phyloP scores from a whole-genome alignment of 202 grass and related monocot species.

The Carex sylvatica region DNA sequence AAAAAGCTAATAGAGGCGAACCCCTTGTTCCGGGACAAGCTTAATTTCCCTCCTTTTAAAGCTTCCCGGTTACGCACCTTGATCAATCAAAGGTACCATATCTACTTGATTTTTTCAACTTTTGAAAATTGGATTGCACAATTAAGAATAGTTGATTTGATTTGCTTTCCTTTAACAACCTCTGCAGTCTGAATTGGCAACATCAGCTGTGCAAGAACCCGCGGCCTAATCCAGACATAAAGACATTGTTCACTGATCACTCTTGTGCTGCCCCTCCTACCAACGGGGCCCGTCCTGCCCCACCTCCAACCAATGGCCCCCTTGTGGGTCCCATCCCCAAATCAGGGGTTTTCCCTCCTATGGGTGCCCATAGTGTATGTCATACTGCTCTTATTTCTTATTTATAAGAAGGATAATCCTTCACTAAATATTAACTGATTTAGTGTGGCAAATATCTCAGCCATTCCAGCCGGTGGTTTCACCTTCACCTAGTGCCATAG shows the following conservation, averaged over 20 bases:
- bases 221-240: slow-evolving; percentile 96
- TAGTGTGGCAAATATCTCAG: slow-evolving; percentile 36
- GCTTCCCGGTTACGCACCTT: slow-evolving; percentile 88
- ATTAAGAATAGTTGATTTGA: not conserved
- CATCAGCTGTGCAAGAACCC: slow-evolving; percentile 99
- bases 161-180: slow-evolving; percentile 12
- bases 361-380: slow-evolving; percentile 89
- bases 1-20: slow-evolving; percentile 98
- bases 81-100: slow-evolving; percentile 81
- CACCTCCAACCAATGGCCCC: slow-evolving; percentile 75
- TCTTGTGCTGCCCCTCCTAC: slow-evolving; percentile 87
- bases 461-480: slow-evolving; percentile 92
- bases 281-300: slow-evolving; percentile 76
- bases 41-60: slow-evolving; percentile 95
- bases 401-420: slow-evolving; percentile 8
- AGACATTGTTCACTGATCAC: slow-evolving; percentile 98
- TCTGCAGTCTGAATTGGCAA: slow-evolving; percentile 93
- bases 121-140: not conserved
- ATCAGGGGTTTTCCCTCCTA: slow-evolving; percentile 92
- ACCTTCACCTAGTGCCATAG: slow-evolving; percentile 85
- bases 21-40: slow-evolving; percentile 88
- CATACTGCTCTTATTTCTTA: not conserved
- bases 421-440: slow-evolving; percentile 23
- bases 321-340: slow-evolving; percentile 94
- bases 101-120: not conserved